Percentiles rank a stretch among this genome's conserved stretches.
Conservation (phyloP, 2,329 filamentous ascomycete species). For the Aspergillus persii region DNA sequence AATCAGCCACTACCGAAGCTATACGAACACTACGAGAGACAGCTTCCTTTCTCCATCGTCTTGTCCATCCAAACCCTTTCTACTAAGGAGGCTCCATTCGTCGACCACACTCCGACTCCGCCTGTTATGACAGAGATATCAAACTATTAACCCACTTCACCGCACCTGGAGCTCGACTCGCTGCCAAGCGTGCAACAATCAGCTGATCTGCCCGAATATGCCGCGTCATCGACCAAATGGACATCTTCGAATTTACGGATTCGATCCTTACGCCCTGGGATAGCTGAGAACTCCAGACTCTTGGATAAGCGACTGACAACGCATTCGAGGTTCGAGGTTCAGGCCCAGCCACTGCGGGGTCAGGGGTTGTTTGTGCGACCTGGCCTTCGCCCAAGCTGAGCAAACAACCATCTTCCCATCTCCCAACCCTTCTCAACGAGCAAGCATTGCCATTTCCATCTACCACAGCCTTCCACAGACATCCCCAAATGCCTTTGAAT, state of each 20-base stretch:
- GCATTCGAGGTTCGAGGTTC: too few species aligned
- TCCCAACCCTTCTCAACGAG: too few species aligned
- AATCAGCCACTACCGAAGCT: neutral
- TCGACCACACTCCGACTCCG: neutral
- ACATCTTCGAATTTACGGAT: neutral
- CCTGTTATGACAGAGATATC: neutral
- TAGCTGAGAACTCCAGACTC: neutral
- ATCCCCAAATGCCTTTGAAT: neutral
- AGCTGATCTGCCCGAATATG: neutral
- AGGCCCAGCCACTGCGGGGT: too few species aligned
- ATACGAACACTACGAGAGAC: neutral
- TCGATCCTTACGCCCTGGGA: neutral
- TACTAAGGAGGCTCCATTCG: neutral
- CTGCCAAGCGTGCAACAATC: neutral
- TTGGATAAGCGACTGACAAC: too few species aligned
- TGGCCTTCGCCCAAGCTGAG: too few species aligned
- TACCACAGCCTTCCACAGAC: too few species aligned
- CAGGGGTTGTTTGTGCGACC: too few species aligned
- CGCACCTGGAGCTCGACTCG: neutral
- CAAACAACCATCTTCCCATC: too few species aligned
- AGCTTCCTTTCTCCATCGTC: neutral
- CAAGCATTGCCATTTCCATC: too few species aligned
- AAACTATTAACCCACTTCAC: neutral
- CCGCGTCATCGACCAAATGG: neutral
- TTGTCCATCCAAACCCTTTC: neutral